Percentiles rank a stretch among this genome's conserved stretches.
phyloP scores from a whole-genome alignment of 225 moss, liverwort and hornwort species.

The Antitrichia curtipendula region DNA sequence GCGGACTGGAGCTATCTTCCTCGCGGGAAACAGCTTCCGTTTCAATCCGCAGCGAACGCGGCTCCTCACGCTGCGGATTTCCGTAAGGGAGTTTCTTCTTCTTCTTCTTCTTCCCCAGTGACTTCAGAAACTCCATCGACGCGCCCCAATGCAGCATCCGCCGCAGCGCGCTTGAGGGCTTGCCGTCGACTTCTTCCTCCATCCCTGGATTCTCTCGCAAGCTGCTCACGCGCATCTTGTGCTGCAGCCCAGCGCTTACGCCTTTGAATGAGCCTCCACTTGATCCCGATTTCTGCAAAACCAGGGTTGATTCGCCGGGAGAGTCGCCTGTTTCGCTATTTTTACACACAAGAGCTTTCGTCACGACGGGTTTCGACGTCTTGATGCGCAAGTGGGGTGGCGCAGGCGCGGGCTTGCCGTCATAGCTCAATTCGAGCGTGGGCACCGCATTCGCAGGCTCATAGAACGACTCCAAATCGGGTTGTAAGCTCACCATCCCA shows the following conservation, averaged over 20 bases:
- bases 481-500: not conserved
- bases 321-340: not conserved
- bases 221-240: not conserved
- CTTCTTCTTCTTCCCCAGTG: not conserved
- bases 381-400: not conserved
- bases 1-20: not conserved
- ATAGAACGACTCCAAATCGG: not conserved
- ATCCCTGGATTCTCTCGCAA: not conserved
- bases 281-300: slow-evolving; percentile 6
- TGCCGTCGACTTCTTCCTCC: not conserved
- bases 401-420: slow-evolving; percentile 12
- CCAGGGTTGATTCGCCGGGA: not conserved
- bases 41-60: not conserved
- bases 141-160: slow-evolving; percentile 15
- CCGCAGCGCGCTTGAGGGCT: not conserved
- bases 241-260: not conserved
- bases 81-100: not conserved
- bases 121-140: slow-evolving; percentile 7
- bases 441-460: slow-evolving; percentile 3
- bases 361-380: not conserved
- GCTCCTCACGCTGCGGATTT: not conserved
- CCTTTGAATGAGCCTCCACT: not conserved
- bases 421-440: not conserved
- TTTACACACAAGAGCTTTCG: not conserved
- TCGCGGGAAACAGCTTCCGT: not conserved